Base-by-base conservation (phyloP, 768 basidiomycete species). In the Xerocomellus amylosporus region DNA sequence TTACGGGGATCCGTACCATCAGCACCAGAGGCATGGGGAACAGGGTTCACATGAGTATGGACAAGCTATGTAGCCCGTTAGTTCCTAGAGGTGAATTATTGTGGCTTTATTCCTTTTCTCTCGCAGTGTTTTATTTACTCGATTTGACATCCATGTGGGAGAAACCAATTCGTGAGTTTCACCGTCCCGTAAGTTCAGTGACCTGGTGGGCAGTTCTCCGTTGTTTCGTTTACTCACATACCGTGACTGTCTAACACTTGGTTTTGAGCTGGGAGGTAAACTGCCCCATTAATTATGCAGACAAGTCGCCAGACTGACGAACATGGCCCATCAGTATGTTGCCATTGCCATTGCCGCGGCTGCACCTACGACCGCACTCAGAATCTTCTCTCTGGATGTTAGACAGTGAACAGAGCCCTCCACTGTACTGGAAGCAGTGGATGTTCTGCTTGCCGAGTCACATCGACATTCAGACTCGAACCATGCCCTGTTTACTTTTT, bases 41-140 rank as follows among this genome's bases (percentile, higher is more conserved):
- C 69, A 71, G 39, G 63, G 59, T 46, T 53, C 58, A 40, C 55
- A 69, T 19, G 69, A 67, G 50, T 71, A 65, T 42, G 69, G 71
- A 60, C 71, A 69, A 49, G 69, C 71, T 55, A 55, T 71, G 65
- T 71, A 71, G 55, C 48, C 28, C 51, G n/a, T 39, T 47, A 53
- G 59, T 26, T 31, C 40, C 41, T 53, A 53, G 56, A 58, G 54
- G 56, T 47, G 51, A 49, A 55, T n/a, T 58, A 26, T 61, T 55
- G 44, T 55, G 53, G 53, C 39, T 58, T 53, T 53, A 34, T 63
- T 55, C 36, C 42, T 54, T 51, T 55, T 56, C 41, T 51, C 37
- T 37, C 20, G 34, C 48, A 55, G 52, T 72, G 62, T 70, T 66
- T 59, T 56, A 64, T 62, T 51, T 61, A 66, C 54, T 64, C 48